phyloP scores from a whole-genome alignment of 2,329 filamentous ascomycete genomes.

The Clonostachys chloroleuca region DNA sequence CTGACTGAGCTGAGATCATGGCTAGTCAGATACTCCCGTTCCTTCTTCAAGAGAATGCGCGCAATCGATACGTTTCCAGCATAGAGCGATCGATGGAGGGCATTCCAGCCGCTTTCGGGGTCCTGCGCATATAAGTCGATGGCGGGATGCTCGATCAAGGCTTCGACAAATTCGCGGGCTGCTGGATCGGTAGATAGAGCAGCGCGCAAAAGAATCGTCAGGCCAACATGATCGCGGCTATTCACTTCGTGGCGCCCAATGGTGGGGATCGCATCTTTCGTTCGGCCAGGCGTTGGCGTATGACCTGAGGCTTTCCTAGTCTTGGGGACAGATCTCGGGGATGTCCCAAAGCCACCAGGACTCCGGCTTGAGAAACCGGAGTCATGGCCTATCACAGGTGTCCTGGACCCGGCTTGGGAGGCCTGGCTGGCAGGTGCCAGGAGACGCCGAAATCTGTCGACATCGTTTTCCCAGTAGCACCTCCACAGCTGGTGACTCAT shows the following conservation, averaged over 20 bases:
- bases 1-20: constrained; percentile 55
- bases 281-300: constrained; percentile 29
- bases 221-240: constrained; percentile 72
- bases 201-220: constrained; percentile 81
- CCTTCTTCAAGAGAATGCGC: constrained; percentile 73
- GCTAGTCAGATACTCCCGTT: constrained; percentile 59
- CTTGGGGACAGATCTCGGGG: constrained; percentile 44
- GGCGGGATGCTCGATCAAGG: constrained; percentile 75
- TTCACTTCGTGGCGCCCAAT: constrained; percentile 69
- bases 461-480: constrained; percentile 95
- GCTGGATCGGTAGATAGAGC: constrained; percentile 69
- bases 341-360: constrained; percentile 36
- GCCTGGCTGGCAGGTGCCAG: constrained; percentile 67
- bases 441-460: constrained; percentile 88
- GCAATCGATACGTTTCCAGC: constrained; percentile 85
- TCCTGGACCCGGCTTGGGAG: constrained; percentile 49
- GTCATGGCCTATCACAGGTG: constrained; percentile 35
- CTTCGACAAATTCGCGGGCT: constrained; percentile 70
- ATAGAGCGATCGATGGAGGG: constrained; percentile 86
- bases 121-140: constrained; percentile 87
- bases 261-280: constrained; percentile 35
- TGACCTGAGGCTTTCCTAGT: constrained; percentile 48
- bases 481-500: constrained; percentile 98
- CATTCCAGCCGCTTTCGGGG: constrained; percentile 91
- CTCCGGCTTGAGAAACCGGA: constrained; percentile 26